These are phyloP conservation scores for Mrakia gelida DNA, from an alignment of 768 basidiomycete genomes.

Conservation along the genomic window DNA sequence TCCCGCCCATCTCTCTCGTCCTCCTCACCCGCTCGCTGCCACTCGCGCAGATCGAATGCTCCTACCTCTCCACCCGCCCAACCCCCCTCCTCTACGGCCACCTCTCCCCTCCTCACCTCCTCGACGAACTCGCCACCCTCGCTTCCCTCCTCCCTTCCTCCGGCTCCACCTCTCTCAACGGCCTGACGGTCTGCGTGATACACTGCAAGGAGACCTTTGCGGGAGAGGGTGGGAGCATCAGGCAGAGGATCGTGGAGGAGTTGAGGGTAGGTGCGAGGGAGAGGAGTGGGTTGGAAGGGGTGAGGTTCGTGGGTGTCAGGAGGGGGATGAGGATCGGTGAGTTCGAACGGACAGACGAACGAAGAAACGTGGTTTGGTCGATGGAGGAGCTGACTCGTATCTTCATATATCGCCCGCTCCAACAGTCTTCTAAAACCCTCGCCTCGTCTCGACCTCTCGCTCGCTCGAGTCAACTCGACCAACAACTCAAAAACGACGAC, in stretches of 20 bases:
- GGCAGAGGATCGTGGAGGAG: constrained; percentile 68
- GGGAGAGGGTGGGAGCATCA: constrained; percentile 59
- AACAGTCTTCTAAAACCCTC: no score
- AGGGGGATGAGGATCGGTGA: constrained; percentile 61
- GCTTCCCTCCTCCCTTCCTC: constrained; percentile 59
- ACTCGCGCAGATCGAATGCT: constrained; percentile 63
- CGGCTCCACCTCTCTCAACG: constrained; percentile 44
- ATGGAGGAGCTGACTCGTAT: no score
- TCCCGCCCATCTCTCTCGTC: not conserved
- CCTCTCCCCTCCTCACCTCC: constrained; percentile 72
- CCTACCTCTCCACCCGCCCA: constrained; percentile 69
- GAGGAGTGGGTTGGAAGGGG: constrained; percentile 51
- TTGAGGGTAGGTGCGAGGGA: constrained; percentile 60
- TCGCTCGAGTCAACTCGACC: no score
- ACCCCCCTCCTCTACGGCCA: constrained; percentile 75
- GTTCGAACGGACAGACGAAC: not conserved
- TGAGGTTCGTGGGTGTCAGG: constrained; percentile 63
- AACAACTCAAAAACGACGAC: no score
- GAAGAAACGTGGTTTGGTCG: no score
- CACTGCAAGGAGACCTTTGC: constrained; percentile 50
- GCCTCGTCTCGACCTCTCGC: no score
- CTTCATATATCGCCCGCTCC: no score
- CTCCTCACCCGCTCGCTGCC: not conserved
- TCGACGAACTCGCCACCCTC: constrained; percentile 65
- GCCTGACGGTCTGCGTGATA: constrained; percentile 51